Conservation (phyloP, 208 protist species). For the Acanthamoeba quina region DNA sequence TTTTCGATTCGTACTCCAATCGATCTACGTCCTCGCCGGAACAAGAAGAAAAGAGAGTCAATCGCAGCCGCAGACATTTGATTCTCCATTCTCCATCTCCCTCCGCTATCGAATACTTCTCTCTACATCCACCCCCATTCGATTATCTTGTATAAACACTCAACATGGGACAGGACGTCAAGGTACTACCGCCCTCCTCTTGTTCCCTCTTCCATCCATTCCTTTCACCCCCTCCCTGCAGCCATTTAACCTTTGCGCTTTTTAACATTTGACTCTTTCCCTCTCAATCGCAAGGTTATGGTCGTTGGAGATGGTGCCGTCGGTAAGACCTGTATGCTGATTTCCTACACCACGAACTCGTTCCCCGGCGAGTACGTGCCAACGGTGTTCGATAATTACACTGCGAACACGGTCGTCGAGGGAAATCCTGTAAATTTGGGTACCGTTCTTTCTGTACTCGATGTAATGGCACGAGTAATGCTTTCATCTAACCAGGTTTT, state of each 20-base stretch:
- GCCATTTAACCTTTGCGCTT: neutral
- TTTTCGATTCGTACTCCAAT: neutral
- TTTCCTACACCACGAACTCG: constrained; percentile 69
- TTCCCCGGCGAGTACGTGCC: constrained; percentile 80
- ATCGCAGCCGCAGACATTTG: neutral
- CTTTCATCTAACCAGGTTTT: neutral
- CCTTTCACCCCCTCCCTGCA: neutral
- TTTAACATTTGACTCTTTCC: neutral
- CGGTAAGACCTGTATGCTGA: constrained; percentile 72
- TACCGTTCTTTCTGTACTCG: neutral
- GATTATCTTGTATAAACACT: constrained; percentile 13
- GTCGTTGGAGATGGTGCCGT: constrained; percentile 81
- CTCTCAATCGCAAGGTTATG: constrained; percentile 80
- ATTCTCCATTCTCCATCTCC: neutral
- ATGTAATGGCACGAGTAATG: no score
- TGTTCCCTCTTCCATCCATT: neutral
- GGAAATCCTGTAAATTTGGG: constrained; percentile 88
- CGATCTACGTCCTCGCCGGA: neutral
- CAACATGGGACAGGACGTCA: constrained; percentile 23
- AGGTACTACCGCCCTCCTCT: neutral
- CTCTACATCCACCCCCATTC: neutral
- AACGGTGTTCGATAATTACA: constrained; percentile 88
- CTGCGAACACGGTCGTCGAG: constrained; percentile 87
- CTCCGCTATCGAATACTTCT: neutral
- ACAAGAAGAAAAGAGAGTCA: neutral